A percentile compares a stretch with the other conserved stretches of the same genome.
These are phyloP conservation scores for Vitis hybrid DNA, from an alignment of 177 flowering plant species.

Conservation along the genomic window DNA sequence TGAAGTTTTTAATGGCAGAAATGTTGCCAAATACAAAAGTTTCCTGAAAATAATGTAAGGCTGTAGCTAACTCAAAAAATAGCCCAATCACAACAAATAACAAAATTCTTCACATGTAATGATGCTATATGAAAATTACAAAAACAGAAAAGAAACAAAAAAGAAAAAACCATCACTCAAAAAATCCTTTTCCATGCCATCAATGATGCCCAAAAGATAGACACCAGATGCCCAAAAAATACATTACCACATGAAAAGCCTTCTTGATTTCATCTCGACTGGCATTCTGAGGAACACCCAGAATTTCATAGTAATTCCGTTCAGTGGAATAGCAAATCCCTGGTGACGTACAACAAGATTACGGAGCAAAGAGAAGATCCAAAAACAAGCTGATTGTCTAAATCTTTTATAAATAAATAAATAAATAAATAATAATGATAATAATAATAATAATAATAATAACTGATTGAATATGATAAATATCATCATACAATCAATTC, in stretches of 20 bases:
- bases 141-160: neutral
- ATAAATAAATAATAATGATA: neutral
- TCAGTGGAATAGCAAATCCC: constrained; percentile 36
- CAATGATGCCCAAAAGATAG: too few species aligned
- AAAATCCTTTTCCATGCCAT: too few species aligned
- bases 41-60: too few species aligned
- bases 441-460: neutral
- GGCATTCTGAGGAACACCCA: constrained; percentile 72
- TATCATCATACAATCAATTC: too few species aligned
- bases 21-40: too few species aligned
- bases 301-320: constrained; percentile 65
- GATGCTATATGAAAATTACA: too few species aligned
- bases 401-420: neutral
- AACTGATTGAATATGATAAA: neutral
- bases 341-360: constrained; percentile 14
- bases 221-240: neutral
- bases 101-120: too few species aligned
- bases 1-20: too few species aligned
- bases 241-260: constrained; percentile 78
- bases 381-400: neutral
- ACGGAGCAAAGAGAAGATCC: neutral
- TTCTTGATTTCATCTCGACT: constrained; percentile 77
- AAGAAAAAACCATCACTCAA: neutral
- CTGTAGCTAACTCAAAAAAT: too few species aligned
- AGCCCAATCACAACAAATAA: too few species aligned